Percentiles rank a stretch among this genome's conserved stretches.
Conservation (phyloP, 2,329 filamentous ascomycete genomes). For the Ceratocystiopsis sp. region DNA sequence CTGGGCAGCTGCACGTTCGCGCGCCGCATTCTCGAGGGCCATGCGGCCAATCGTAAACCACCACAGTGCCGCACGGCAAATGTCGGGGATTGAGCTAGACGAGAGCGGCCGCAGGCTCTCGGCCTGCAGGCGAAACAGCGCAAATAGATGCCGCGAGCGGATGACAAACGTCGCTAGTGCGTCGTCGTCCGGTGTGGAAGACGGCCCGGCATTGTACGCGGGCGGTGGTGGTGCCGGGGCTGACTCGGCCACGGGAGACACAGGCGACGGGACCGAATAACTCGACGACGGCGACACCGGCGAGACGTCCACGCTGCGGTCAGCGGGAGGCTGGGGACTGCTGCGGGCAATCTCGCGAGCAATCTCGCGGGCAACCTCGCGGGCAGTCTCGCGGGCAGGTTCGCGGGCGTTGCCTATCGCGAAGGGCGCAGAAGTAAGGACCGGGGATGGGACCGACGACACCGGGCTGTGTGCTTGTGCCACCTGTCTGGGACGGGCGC, state of each 20-base stretch:
- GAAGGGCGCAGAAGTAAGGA: too few species aligned
- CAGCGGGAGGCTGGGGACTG: too few species aligned
- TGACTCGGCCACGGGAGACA: not conserved
- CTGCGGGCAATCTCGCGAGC: too few species aligned
- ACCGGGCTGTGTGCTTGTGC: too few species aligned
- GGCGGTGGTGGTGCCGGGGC: not conserved
- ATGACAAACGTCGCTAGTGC: slow-evolving; percentile 52
- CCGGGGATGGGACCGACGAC: too few species aligned
- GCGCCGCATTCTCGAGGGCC: slow-evolving; percentile 54
- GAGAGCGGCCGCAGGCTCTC: slow-evolving; percentile 53
- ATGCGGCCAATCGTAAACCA: slow-evolving; percentile 77
- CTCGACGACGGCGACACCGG: not conserved
- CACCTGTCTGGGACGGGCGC: too few species aligned
- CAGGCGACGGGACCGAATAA: not conserved
- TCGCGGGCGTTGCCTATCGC: too few species aligned
- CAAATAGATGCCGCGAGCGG: slow-evolving; percentile 56
- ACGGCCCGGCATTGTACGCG: not conserved
- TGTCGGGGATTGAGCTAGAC: slow-evolving; percentile 45
- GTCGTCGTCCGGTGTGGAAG: slow-evolving; percentile 25
- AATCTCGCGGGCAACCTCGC: too few species aligned
- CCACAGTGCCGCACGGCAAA: slow-evolving; percentile 62
- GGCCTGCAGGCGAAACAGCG: slow-evolving; percentile 61
- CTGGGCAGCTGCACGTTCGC: slow-evolving; percentile 38
- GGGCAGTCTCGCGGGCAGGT: too few species aligned
- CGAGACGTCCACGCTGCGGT: too few species aligned